phyloP scores from a whole-genome alignment of 495 filamentous ascomycete species.

The Hypoxylon lenormandii region DNA sequence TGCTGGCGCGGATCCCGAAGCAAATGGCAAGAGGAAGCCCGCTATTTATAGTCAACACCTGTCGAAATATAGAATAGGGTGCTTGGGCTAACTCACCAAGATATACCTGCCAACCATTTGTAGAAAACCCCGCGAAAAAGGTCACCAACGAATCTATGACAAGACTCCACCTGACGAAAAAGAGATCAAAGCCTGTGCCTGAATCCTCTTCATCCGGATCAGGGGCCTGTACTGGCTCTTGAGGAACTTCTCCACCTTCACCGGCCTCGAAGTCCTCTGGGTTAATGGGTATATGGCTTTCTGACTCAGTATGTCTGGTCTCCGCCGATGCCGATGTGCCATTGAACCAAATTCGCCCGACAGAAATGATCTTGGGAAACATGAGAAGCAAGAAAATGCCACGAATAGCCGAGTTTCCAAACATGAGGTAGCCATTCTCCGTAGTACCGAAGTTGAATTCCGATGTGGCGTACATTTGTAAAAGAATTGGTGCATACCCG shows the following conservation, averaged over 20 bases:
- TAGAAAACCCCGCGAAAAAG: conserved; percentile 62
- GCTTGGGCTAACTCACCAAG: conserved; percentile 49
- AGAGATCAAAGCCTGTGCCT: conserved; percentile 63
- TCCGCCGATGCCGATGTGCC: conserved; percentile 21
- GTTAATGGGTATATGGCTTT: conserved; percentile 44
- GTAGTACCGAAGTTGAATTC: conserved; percentile 65
- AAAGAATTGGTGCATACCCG: conserved; percentile 63
- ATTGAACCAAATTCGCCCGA: conserved; percentile 61
- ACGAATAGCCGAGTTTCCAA: conserved; percentile 64
- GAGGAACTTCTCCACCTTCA: conserved; percentile 56
- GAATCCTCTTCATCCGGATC: conserved; percentile 47
- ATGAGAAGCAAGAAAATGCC: conserved; percentile 66
- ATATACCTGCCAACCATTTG: conserved; percentile 67
- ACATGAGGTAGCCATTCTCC: conserved; percentile 67
- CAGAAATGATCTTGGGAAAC: conserved; percentile 66
- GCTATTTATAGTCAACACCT: conserved; percentile 43
- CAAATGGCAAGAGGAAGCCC: conserved; percentile 64
- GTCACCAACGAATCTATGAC: conserved; percentile 66
- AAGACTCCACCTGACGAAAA: conserved; percentile 66
- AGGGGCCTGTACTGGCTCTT: conserved; percentile 55
- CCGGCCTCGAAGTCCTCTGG: conserved; percentile 57
- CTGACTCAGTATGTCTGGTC: conserved; percentile 11
- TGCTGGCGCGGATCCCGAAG: conserved; percentile 66
- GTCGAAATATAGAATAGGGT: neutral
- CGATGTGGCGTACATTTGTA: conserved; percentile 68